These are phyloP conservation scores for Bruguiera gymnorhiza DNA, from an alignment of 345 rosid genomes.

Conservation along the genomic window DNA sequence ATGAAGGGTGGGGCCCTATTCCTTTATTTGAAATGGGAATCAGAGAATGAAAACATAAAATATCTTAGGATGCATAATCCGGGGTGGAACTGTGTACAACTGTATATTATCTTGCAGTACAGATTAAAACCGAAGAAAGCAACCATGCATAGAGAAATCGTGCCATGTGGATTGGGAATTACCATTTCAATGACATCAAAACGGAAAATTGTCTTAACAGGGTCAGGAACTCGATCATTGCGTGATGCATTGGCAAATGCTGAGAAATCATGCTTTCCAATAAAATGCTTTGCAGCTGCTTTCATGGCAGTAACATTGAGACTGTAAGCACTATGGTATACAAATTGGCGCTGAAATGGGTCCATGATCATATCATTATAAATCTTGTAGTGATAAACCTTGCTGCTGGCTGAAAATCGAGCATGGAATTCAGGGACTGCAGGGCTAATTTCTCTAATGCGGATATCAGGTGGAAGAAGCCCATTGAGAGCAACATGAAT, in stretches of 20 bases:
- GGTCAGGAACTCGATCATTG: slow-evolving; percentile 58
- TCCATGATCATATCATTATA: slow-evolving; percentile 73
- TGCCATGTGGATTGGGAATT: slow-evolving; percentile 13
- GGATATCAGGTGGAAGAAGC: slow-evolving; percentile 76
- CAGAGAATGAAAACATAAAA: not conserved
- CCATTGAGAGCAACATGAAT: slow-evolving; percentile 79
- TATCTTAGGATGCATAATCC: not conserved
- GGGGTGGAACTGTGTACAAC: slow-evolving; percentile 1
- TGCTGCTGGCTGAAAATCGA: slow-evolving; percentile 68
- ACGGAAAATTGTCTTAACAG: slow-evolving; percentile 65
- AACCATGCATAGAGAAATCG: not conserved
- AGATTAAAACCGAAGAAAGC: not conserved
- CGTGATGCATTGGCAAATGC: slow-evolving; percentile 83
- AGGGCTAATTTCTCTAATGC: slow-evolving; percentile 77
- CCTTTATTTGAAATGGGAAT: not conserved
- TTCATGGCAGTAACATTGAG: slow-evolving; percentile 57
- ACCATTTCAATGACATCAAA: slow-evolving; percentile 72
- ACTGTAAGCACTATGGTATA: slow-evolving; percentile 58
- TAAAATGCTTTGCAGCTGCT: slow-evolving; percentile 63
- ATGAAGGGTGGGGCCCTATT: not conserved
- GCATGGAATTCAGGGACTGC: slow-evolving; percentile 79
- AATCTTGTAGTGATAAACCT: slow-evolving; percentile 77
- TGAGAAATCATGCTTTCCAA: slow-evolving; percentile 76
- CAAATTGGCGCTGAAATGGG: slow-evolving; percentile 68
- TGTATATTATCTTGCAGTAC: not conserved